These are phyloP conservation scores for Tolypocladium inflatum DNA, from an alignment of 2,329 filamentous ascomycete species.

Conservation along the genomic window DNA sequence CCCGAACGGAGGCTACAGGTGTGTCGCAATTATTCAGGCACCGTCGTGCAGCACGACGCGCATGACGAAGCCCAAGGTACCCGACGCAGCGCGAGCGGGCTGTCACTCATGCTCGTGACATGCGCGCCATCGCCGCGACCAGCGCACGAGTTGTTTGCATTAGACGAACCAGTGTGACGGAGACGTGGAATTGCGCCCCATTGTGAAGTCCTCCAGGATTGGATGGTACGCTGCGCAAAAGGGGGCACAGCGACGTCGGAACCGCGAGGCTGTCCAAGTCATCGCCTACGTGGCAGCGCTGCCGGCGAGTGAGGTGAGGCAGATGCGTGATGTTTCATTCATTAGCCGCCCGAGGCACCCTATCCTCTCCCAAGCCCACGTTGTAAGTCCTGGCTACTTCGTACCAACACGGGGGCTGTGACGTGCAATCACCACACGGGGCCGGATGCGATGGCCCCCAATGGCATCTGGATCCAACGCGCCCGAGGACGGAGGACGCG, in stretches of 20 bases:
- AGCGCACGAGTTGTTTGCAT: not conserved
- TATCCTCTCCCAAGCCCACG: not conserved
- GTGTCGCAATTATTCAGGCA: not conserved
- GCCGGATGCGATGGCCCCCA: not conserved
- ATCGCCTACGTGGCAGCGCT: slow-evolving; percentile 9
- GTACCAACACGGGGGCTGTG: not conserved
- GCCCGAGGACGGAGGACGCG: too few relatives aligned
- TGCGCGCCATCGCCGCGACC: not conserved
- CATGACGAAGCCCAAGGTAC: too few relatives aligned
- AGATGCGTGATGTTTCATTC: not conserved
- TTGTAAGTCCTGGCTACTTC: not conserved
- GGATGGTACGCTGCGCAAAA: not conserved
- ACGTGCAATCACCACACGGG: not conserved
- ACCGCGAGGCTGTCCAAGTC: slow-evolving; percentile 5
- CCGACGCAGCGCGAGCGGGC: not conserved
- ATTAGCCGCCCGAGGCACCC: not conserved
- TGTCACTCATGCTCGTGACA: not conserved
- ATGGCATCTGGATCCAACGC: not conserved
- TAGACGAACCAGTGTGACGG: not conserved
- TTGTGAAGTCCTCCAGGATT: not conserved
- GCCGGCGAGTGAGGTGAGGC: not conserved
- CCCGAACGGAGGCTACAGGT: not conserved
- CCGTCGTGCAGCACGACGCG: not conserved
- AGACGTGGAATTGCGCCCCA: not conserved
- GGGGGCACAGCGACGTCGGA: not conserved